These are phyloP conservation scores for Coemansia sp. DNA, from an alignment of 192 early-diverging fungal genomes.

Conservation along the genomic window DNA sequence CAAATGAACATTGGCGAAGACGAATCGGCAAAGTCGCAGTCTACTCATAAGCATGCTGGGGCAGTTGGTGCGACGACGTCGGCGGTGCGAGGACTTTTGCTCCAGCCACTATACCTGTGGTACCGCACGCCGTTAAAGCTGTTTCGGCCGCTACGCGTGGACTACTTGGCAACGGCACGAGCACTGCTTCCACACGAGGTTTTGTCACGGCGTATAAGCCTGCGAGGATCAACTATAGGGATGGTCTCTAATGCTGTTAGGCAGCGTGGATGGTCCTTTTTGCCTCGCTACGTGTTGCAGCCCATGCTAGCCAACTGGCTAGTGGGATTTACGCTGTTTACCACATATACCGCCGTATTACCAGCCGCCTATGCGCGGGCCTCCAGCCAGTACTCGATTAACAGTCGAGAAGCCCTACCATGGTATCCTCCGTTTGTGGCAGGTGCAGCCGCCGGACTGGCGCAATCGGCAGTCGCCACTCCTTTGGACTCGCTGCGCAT, in stretches of 20 bases:
- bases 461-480: constrained; percentile 72
- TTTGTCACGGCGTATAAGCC: constrained; percentile 36
- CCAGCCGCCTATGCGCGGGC: constrained; percentile 39
- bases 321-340: constrained; percentile 74
- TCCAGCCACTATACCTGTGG: constrained; percentile 58
- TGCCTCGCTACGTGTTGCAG: constrained; percentile 71
- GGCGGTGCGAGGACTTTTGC: constrained; percentile 44
- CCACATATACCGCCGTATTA: constrained; percentile 62
- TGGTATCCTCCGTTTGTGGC: constrained; percentile 51
- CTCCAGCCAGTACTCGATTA: constrained; percentile 48
- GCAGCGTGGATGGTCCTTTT: constrained; percentile 67
- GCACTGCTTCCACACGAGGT: constrained; percentile 65
- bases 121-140: constrained; percentile 62
- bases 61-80: constrained; percentile 55
- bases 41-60: constrained; percentile 48
- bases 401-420: constrained; percentile 22
- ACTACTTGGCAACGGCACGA: constrained; percentile 77
- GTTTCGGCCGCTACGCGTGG: constrained; percentile 75
- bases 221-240: constrained; percentile 71
- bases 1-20: constrained; percentile 38
- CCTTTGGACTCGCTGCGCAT: constrained; percentile 74
- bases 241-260: constrained; percentile 71
- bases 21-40: constrained; percentile 16
- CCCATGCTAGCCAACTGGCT: constrained; percentile 74
- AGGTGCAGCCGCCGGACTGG: constrained; percentile 69